Base-by-base conservation (phyloP, 2,329 filamentous ascomycete species). In the Trichoderma sp. region DNA sequence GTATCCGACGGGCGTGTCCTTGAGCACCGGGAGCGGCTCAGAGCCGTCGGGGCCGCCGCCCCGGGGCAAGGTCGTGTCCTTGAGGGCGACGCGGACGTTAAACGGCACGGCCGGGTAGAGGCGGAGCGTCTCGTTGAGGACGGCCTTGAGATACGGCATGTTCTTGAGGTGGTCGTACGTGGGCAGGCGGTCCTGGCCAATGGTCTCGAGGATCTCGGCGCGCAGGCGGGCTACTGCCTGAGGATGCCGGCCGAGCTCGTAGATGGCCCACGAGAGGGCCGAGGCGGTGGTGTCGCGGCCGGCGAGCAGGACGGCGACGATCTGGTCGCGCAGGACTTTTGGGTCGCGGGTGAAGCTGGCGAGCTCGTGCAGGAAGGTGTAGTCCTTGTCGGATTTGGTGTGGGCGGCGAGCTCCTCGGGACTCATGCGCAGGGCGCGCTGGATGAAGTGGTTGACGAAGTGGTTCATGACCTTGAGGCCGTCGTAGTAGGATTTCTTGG, bases 341-440 rank as follows among this genome's bases (percentile, higher is more conserved):
- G 84, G 84, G 76, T 91, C 87, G 40, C 92, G 88, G 0, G 94
- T 97, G 81, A 93, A 94, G 49, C 86, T 85, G 56, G 93, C 93
- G 2, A 97, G 87, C 35, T 93, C 92, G 79, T 97, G 92, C 24
- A 97, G 86, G 81, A 97, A 97, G 1, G 92, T 96, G 79, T 96
- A 94, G 58, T 86, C 87, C 71, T 86, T 82, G 76, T 92, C 91
- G 14, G 88, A 87, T 76, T 92, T 93, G 68, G 87, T 87, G 80
- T 91, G 93, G 71, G 88, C 69, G 60, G 90, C 88, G 1, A 96
- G 87, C 78, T 97, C 92, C 33, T 88, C 87, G 0, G 88, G 86
- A 2, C 87, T 87, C 40, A 97, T 85, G 5, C 84, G 83, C 7
- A 97, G 86, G 0, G 92, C 88, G 13, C 87, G 85, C 64, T 94